Base-by-base conservation (phyloP, 106 monocot genomes). In the Triglochin maritima region DNA sequence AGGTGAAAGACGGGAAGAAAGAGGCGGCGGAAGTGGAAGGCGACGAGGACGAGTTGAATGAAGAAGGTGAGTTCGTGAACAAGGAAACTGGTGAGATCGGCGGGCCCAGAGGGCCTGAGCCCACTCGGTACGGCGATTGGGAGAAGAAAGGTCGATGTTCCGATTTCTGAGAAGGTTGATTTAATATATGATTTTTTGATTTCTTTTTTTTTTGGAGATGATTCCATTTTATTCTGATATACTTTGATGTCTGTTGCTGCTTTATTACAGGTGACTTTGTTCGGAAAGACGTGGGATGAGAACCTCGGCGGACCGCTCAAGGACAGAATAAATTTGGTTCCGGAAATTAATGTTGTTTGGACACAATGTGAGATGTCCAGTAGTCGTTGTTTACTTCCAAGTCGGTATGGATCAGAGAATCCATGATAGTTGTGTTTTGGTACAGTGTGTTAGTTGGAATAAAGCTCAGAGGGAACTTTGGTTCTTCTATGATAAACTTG, bases 101-200 rank as follows among this genome's bases (percentile, higher is more conserved):
- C 5, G 89, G 94, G 58, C 94, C 94, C 16, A 80, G 62, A 29
- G 94, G 94, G 5, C 94, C 84, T 4, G 89, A 94, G 79, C 94
- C 89, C 7, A 89, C 89, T 10, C 69, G 89, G 41, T 87, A 79
- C 47, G 94, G 89, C 46, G 94, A 94, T 65, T 94, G 89, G 89
- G 94, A 89, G 70, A 76, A 71, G 9, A 67, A 72, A 16, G 89
- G 94, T 11, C 82, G 94, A 15, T 94, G 89, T 71, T 94, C 78
- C 0, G 94, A 94, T 67, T 94, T 94, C 64, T 94, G 76, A 83
- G 6, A n/a, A 13, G 10, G 17, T 45, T 46, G 41, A 9, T 60
- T 41, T 60, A 7, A 60, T 57, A 57, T 3, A 45, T 44, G 42
- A 46, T 17, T 13, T 7, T 4, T 62, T 9, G 46, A 2, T 13